Evolutionary conservation across 352 stramenopile genomes (phyloP).

Genomic region (Phytophthora macrochlamydospora): DNA sequence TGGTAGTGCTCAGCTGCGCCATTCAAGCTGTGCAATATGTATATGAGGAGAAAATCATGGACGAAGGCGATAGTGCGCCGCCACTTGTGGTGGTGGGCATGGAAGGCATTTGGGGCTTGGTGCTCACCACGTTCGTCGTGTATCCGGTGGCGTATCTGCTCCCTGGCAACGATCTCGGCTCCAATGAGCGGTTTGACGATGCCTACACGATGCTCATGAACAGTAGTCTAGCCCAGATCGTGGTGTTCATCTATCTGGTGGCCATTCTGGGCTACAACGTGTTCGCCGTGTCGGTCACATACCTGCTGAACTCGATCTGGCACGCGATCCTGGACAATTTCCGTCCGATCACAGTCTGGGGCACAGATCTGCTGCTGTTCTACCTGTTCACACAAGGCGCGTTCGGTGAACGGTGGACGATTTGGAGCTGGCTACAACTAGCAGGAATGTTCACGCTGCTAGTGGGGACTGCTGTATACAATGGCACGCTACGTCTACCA

Average conservation of each 20-base stretch:
- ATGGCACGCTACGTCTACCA: conserved; percentile 88
- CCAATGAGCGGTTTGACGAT: conserved; percentile 92
- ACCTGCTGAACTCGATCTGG: conserved; percentile 96
- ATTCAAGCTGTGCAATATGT: conserved; percentile 97
- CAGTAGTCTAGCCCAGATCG: conserved; percentile 59
- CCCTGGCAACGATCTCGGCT: conserved; percentile 93
- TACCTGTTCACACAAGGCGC: conserved; percentile 91
- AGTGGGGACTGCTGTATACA: conserved; percentile 97
- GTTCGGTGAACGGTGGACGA: conserved; percentile 96
- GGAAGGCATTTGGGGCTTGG: conserved; percentile 96
- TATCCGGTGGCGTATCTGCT: conserved; percentile 94
- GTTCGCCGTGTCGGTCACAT: conserved; percentile 96
- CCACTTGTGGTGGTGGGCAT: conserved; percentile 95
- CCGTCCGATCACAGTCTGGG: conserved; percentile 96
- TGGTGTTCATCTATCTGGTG: conserved; percentile 91
- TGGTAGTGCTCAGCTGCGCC: conserved; percentile 95
- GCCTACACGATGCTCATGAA: conserved; percentile 75
- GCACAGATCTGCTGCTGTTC: conserved; percentile 95
- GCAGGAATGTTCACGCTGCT: conserved; percentile 93
- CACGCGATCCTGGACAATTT: conserved; percentile 99
- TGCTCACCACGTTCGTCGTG: conserved; percentile 93
- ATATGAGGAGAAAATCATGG: conserved; percentile 98
- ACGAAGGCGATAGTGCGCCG: conserved; percentile 91
- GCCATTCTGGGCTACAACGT: conserved; percentile 97
- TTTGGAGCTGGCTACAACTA: conserved; percentile 95